These are phyloP conservation scores for Carex sylvatica DNA, from an alignment of 202 grass and related monocot genomes.

Conservation along the genomic window DNA sequence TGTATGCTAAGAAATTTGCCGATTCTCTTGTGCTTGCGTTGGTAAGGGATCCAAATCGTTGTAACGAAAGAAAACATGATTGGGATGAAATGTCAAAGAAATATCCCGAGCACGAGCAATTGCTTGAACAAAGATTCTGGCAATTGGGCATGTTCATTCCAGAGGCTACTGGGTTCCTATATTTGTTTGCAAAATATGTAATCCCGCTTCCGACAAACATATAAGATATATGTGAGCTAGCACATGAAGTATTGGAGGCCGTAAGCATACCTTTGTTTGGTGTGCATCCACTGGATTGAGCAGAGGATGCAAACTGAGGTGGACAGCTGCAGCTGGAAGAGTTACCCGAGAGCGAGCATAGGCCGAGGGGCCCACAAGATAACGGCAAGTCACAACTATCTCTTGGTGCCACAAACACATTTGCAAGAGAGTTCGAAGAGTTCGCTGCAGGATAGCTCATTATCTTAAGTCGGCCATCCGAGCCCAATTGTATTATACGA, in stretches of 20 bases:
- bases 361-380: constrained; percentile 39
- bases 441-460: constrained; percentile 16
- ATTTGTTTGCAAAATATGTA: constrained; percentile 66
- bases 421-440: constrained; percentile 1
- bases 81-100: constrained; percentile 46
- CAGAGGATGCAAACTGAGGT: constrained; percentile 33
- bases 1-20: constrained; percentile 32
- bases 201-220: constrained; percentile 32
- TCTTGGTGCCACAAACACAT: constrained; percentile 47
- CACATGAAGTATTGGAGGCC: constrained; percentile 37
- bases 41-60: constrained; percentile 52
- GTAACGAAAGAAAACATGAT: constrained; percentile 40
- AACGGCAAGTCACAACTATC: constrained; percentile 58
- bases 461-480: background rate
- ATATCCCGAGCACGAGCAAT: constrained; percentile 60
- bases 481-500: constrained; percentile 15
- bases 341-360: constrained; percentile 45
- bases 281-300: constrained; percentile 40
- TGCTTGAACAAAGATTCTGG: constrained; percentile 55
- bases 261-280: constrained; percentile 46
- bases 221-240: constrained; percentile 33
- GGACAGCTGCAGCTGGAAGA: constrained; percentile 60
- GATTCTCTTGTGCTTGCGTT: constrained; percentile 32
- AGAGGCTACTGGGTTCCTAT: constrained; percentile 33
- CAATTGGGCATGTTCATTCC: constrained; percentile 37